Evolutionary conservation across 768 basidiomycete genomes (phyloP).

Genomic region (Leccinum barrowsii): DNA sequence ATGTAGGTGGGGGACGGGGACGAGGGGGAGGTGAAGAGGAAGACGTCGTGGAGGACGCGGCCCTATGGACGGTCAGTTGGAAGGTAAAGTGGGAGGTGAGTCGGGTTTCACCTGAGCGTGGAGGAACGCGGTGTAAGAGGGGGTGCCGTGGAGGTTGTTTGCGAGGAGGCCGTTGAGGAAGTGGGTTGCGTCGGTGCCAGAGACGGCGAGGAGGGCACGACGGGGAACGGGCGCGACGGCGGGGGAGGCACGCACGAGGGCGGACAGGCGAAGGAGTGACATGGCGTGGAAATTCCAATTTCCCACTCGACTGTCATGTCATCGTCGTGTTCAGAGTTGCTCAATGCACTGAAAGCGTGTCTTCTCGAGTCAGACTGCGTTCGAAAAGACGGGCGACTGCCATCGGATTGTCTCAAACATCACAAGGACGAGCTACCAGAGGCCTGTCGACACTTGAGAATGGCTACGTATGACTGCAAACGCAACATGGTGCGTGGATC

Average conservation of each 20-base stretch:
- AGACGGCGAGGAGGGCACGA: conserved; percentile 68
- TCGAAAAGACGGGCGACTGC: conserved; percentile 68
- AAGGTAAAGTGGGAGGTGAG: neutral
- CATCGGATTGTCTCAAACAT: conserved; percentile 79
- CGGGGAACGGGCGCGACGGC: conserved; percentile 60
- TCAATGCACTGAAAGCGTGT: conserved; percentile 79
- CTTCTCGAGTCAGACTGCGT: conserved; percentile 86
- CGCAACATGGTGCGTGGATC: conserved; percentile 67
- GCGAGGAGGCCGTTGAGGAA: conserved; percentile 81
- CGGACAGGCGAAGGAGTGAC: conserved; percentile 29
- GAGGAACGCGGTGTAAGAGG: conserved; percentile 69
- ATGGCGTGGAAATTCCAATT: conserved; percentile 12
- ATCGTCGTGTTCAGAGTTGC: conserved; percentile 73
- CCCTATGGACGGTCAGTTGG: conserved; percentile 48
- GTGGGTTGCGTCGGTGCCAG: conserved; percentile 73
- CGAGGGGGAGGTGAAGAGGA: conserved; percentile 65
- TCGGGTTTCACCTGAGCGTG: conserved; percentile 62
- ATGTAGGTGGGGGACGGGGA: conserved; percentile 54
- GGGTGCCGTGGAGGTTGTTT: conserved; percentile 45
- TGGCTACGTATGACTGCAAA: conserved; percentile 88
- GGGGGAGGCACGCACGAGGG: conserved; percentile 46
- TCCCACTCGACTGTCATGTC: conserved; percentile 48
- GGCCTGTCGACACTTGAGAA: conserved; percentile 73
- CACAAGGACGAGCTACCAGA: conserved; percentile 76
- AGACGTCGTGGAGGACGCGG: conserved; percentile 83